Evolutionary conservation across 1,139 yeast genomes (phyloP).

Genomic region (Zygoascus meyerae): DNA sequence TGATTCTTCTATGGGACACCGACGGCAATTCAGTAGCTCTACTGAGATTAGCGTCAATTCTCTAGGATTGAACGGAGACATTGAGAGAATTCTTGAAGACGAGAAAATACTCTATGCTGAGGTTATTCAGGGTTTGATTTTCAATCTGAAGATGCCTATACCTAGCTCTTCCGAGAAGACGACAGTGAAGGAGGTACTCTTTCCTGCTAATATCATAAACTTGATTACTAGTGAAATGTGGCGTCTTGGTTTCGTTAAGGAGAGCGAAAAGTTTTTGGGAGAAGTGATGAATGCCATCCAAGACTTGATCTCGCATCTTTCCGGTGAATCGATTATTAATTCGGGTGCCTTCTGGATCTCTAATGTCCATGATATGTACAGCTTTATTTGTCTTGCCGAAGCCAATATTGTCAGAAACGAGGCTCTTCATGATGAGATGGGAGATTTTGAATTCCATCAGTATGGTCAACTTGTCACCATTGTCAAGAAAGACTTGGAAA

Average conservation of each 20-base stretch:
- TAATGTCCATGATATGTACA: conserved; percentile 90
- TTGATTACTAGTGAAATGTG: conserved; percentile 95
- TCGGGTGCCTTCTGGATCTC: conserved; percentile 98
- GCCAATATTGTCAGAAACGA: conserved; percentile 81
- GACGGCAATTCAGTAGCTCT: conserved; percentile 23
- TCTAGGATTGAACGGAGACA: conserved; percentile 33
- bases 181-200: conserved; percentile 84
- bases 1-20: conserved; percentile 18
- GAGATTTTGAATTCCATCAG: conserved; percentile 83
- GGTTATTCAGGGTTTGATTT: conserved; percentile 80
- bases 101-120: conserved; percentile 76
- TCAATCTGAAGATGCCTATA: conserved; percentile 82
- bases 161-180: conserved; percentile 77
- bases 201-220: conserved; percentile 94
- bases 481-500: conserved; percentile 91
- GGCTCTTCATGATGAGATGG: conserved; percentile 74
- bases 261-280: conserved; percentile 86
- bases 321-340: conserved; percentile 81
- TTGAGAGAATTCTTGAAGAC: conserved; percentile 55
- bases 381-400: conserved; percentile 92
- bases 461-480: conserved; percentile 85
- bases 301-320: conserved; percentile 41
- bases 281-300: conserved; percentile 87
- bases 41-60: conserved; percentile 28
- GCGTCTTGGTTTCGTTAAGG: conserved; percentile 91